phyloP scores from a whole-genome alignment of 768 basidiomycete species.

The Pisolithus marmoratus region DNA sequence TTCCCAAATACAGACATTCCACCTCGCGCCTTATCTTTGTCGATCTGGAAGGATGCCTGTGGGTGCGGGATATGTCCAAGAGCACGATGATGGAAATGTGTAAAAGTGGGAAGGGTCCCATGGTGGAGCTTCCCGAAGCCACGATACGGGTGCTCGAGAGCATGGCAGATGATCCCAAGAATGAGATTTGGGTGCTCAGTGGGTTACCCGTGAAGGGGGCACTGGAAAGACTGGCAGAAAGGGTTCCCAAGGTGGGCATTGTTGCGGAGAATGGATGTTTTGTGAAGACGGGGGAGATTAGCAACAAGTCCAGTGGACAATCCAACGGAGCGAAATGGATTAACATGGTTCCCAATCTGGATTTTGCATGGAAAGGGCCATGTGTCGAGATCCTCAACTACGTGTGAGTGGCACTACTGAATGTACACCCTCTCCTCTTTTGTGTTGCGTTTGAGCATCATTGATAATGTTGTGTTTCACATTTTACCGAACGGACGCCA shows the following conservation, averaged over 20 bases:
- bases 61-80: conserved; percentile 50
- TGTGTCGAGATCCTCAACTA: conserved; percentile 83
- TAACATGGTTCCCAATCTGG: conserved; percentile 73
- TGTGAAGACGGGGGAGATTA: conserved; percentile 47
- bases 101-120: conserved; percentile 8
- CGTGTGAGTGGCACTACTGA: conserved; percentile 52
- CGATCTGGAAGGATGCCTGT: conserved; percentile 79
- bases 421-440: background rate
- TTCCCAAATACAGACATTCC: conserved; percentile 64
- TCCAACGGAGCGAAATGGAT: conserved; percentile 45
- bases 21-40: conserved; percentile 60
- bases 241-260: conserved; percentile 68
- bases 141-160: conserved; percentile 46
- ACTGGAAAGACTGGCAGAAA: conserved; percentile 55
- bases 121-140: conserved; percentile 35
- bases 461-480: too few species aligned
- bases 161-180: conserved; percentile 58
- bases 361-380: conserved; percentile 59
- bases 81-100: background rate
- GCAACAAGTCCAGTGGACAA: conserved; percentile 8
- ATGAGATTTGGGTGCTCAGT: conserved; percentile 80
- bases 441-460: conserved; percentile 1
- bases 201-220: conserved; percentile 61
- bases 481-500: too few species aligned
- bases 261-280: conserved; percentile 91